Conservation (phyloP, 495 filamentous ascomycete genomes). For the Neohortaea acidophila region DNA sequence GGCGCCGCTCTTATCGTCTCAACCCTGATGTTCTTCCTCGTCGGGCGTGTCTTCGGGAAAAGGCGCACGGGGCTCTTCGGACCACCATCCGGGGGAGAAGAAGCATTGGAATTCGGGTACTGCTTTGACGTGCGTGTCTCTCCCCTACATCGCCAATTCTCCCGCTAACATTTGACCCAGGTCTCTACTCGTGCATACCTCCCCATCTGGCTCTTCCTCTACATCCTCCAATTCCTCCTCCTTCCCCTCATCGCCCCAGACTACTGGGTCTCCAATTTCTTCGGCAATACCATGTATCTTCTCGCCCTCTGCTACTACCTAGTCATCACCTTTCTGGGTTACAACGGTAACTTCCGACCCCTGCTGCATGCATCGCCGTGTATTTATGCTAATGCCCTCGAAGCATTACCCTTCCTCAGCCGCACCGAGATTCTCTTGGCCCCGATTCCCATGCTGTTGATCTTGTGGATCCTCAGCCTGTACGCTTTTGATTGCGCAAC, state of each 20-base stretch:
- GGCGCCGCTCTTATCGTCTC: constrained; percentile 44
- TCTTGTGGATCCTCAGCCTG: constrained; percentile 50
- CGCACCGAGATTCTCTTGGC: constrained; percentile 56
- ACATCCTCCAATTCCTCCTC: constrained; percentile 57
- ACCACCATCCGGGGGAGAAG: constrained; percentile 31
- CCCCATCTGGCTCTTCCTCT: constrained; percentile 57
- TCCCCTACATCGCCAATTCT: neutral
- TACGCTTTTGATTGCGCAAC: constrained; percentile 41
- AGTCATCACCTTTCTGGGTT: constrained; percentile 59
- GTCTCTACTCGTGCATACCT: constrained; percentile 62
- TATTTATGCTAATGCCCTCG: neutral
- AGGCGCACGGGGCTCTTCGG: constrained; percentile 43
- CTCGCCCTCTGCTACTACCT: constrained; percentile 56
- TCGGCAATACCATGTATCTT: constrained; percentile 58
- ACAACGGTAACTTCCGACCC: constrained; percentile 37
- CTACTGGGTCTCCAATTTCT: constrained; percentile 47
- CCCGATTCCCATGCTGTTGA: constrained; percentile 43
- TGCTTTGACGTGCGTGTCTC: constrained; percentile 52
- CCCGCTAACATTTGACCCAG: no score
- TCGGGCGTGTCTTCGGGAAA: constrained; percentile 48
- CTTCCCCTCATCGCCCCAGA: constrained; percentile 43
- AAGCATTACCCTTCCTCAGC: constrained; percentile 57
- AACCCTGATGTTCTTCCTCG: constrained; percentile 47
- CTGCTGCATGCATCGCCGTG: neutral
- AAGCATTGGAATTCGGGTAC: constrained; percentile 60